phyloP scores from a whole-genome alignment of 2,329 filamentous ascomycete genomes.

The Lithohypha guttulata region DNA sequence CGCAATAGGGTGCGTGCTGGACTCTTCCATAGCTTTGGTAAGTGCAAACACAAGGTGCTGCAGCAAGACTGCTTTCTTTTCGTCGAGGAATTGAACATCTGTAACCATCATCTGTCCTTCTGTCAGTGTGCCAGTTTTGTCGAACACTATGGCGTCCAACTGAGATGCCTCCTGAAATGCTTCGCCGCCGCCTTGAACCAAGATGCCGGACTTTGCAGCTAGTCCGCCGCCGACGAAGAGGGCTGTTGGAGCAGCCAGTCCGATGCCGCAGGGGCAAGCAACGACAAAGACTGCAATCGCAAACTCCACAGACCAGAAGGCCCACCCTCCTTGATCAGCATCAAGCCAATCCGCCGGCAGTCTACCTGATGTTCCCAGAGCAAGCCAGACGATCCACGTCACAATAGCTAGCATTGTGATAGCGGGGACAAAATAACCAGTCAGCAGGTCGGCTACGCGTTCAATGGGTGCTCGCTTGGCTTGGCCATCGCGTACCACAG shows the following conservation, averaged over 20 bases:
- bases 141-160: conserved; percentile 70
- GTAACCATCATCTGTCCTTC: conserved; percentile 47
- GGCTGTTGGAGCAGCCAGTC: conserved; percentile 71
- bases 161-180: conserved; percentile 76
- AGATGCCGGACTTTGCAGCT: conserved; percentile 66
- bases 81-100: conserved; percentile 35
- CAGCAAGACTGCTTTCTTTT: conserved; percentile 20
- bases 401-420: conserved; percentile 39
- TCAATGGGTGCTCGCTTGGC: conserved; percentile 40
- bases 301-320: conserved; percentile 48
- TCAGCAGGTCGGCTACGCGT: conserved; percentile 37
- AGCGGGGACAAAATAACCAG: conserved; percentile 39
- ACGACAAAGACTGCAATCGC: conserved; percentile 81
- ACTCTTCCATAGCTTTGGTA: conserved; percentile 43
- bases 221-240: conserved; percentile 72
- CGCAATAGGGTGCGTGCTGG: conserved; percentile 50
- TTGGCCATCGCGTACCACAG: conserved; percentile 40
- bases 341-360: conserved; percentile 42
- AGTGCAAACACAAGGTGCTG: conserved; percentile 32
- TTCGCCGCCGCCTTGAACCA: conserved; percentile 74
- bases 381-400: conserved; percentile 38
- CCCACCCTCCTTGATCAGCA: conserved; percentile 38
- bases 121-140: conserved; percentile 80
- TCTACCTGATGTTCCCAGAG: conserved; percentile 32
- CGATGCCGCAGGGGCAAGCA: conserved; percentile 74